Percentiles rank a stretch among this genome's conserved stretches.
Conservation (phyloP, 805 yeast species). For the Kurtzmaniella fragi region DNA sequence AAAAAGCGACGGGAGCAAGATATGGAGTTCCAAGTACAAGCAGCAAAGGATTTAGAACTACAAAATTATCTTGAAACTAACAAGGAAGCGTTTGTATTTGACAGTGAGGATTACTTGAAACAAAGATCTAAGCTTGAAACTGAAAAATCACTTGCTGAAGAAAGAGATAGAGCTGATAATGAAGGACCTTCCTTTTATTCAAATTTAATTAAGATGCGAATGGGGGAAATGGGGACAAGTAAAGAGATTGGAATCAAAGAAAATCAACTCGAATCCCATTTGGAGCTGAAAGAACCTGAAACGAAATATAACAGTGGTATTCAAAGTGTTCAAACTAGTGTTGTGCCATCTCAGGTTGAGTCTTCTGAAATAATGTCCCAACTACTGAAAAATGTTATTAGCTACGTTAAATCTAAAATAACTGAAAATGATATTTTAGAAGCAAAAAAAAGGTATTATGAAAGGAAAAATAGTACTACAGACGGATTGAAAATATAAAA, state of each 20-base stretch:
- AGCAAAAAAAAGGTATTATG: constrained; percentile 9
- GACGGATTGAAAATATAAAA: background rate
- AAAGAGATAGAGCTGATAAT: background rate
- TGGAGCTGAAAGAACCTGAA: too few relatives aligned
- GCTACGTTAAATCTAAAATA: constrained; percentile 10
- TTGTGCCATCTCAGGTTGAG: background rate
- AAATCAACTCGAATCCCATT: too few relatives aligned
- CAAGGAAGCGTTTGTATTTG: constrained; percentile 40
- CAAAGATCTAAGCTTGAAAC: constrained; percentile 8
- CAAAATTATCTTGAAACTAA: constrained; percentile 34
- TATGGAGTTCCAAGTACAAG: constrained; percentile 31
- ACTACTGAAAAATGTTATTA: constrained; percentile 4
- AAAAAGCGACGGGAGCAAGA: constrained; percentile 44
- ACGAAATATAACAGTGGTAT: too few relatives aligned
- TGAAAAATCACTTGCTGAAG: background rate
- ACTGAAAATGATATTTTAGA: constrained; percentile 8
- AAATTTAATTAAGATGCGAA: background rate
- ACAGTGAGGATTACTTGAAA: constrained; percentile 42
- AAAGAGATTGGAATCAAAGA: background rate
- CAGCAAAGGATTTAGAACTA: constrained; percentile 31
- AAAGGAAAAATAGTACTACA: constrained; percentile 2
- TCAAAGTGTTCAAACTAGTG: too few relatives aligned
- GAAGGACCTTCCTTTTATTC: constrained; percentile 1
- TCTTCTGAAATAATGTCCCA: background rate
- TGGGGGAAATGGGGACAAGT: background rate